Evolutionary conservation across 495 filamentous ascomycete species (phyloP).

Genomic region (Apiosordaria backusii): DNA sequence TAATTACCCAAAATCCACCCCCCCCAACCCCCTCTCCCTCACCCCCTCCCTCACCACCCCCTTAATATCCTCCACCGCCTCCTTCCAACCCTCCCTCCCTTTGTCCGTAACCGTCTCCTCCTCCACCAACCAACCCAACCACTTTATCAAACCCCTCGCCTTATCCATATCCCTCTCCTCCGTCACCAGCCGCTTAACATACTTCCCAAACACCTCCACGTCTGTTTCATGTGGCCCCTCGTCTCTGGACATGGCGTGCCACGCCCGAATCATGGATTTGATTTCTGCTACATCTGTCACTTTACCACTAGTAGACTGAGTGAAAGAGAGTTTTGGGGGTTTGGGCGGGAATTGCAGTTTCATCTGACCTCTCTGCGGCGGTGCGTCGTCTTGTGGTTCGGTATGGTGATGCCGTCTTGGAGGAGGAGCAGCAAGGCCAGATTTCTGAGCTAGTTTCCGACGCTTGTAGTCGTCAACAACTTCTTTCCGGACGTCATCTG

Average conservation of each 20-base stretch:
- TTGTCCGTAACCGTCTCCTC: constrained; percentile 36
- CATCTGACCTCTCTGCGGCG: constrained; percentile 29
- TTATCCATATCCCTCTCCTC: constrained; percentile 70
- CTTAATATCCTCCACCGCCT: constrained; percentile 55
- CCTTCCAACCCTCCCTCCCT: constrained; percentile 35
- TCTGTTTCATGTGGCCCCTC: constrained; percentile 75
- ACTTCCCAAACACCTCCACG: constrained; percentile 64
- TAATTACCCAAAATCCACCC: constrained; percentile 51
- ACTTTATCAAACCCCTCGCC: constrained; percentile 46
- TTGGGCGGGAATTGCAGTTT: constrained; percentile 33
- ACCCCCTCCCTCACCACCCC: constrained; percentile 58
- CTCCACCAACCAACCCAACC: constrained; percentile 69
- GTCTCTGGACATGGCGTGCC: constrained; percentile 61
- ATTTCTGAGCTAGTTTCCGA: constrained; percentile 43
- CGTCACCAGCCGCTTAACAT: constrained; percentile 62
- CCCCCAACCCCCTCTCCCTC: constrained; percentile 59
- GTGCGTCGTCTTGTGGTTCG: constrained; percentile 19
- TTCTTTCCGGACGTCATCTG: constrained; percentile 74
- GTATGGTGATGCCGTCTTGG: no score
- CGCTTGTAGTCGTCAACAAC: constrained; percentile 68
- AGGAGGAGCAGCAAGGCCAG: neutral
- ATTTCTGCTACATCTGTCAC: constrained; percentile 33
- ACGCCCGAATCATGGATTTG: constrained; percentile 52
- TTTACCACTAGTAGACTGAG: constrained; percentile 20
- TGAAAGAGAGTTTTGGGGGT: constrained; percentile 36